phyloP scores from a whole-genome alignment of 139 green algal species.

The Picochlorum sp. region DNA sequence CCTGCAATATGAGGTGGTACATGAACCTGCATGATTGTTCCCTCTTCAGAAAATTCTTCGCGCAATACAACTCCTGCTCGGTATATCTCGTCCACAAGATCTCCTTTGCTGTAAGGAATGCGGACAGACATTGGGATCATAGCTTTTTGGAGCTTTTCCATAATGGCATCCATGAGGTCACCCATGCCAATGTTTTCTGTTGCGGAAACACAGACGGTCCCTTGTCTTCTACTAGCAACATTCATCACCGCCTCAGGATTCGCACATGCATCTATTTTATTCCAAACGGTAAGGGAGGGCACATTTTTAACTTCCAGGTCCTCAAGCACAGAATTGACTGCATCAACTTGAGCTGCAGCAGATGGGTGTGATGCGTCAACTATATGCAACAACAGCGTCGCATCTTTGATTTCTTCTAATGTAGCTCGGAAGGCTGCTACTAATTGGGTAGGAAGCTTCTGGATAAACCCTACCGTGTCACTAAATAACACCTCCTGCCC shows the following conservation, averaged over 20 bases:
- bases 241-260: slow-evolving; percentile 47
- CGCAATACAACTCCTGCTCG: slow-evolving; percentile 21
- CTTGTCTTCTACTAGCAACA: slow-evolving; percentile 20
- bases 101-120: slow-evolving; percentile 36
- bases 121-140: slow-evolving; percentile 34
- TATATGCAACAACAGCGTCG: slow-evolving; percentile 82
- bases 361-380: slow-evolving; percentile 77
- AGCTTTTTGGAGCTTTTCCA: slow-evolving; percentile 32
- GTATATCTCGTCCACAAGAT: slow-evolving; percentile 36
- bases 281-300: slow-evolving; percentile 81
- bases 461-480: slow-evolving; percentile 92
- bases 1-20: slow-evolving; percentile 31
- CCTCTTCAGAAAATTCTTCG: slow-evolving; percentile 24
- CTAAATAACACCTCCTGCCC: slow-evolving; percentile 81
- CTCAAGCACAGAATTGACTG: slow-evolving; percentile 50
- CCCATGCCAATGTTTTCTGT: slow-evolving; percentile 63
- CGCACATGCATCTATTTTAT: slow-evolving; percentile 74
- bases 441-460: slow-evolving; percentile 96
- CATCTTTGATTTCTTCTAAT: slow-evolving; percentile 86
- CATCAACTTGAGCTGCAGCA: slow-evolving; percentile 57
- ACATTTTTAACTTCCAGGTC: slow-evolving; percentile 57
- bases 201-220: slow-evolving; percentile 51
- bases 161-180: slow-evolving; percentile 52
- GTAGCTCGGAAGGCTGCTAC: slow-evolving; percentile 86
- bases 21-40: slow-evolving; percentile 23